Evolutionary conservation across 2,329 filamentous ascomycete genomes (phyloP), one percentile per base, ranked within the genome.

Genomic region (Colletotrichum endophyticum): DNA sequence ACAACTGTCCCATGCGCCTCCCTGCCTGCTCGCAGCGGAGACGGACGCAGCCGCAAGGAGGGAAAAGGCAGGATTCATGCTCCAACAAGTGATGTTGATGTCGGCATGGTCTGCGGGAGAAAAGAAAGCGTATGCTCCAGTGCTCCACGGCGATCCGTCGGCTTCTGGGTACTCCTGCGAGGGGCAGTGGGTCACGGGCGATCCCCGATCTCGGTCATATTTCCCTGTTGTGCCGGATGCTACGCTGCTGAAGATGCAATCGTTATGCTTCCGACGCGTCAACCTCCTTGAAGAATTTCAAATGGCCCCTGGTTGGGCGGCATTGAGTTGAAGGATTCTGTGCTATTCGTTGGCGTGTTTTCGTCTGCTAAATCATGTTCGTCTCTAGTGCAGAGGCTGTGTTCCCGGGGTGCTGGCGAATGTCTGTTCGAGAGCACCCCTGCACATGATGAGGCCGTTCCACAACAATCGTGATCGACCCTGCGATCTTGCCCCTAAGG

Each of bases 401-500:
- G 80, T 81, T 4, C 82, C 84, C 49, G 81, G 79, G 11, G 82
- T 84, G 49, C 81, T 80, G 30, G 80, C 81, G 64, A 93, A 89
- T 1, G 91, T 90, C 79, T 89, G 84, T 79, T 93, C 91, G 76
- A 94, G 84, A 62, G 93, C 89, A 3, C 79, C 0, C 91, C 91
- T 53, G n/a, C 44, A 22, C 44, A 22, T 87, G 83, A 22, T 88
- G 83, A 61, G 92, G 81, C 81, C 91, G 85, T 63, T 87, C 84
- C 32, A 85, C 85, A 0, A 88, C 88, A 11, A 92, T 88, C 0
- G 90, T 92, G 56, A 93, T 89, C 0, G 92, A 91, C 28, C 91
- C 91, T 7, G 91, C 91, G 67, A 93, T 88, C 13, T 91, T 87
- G 6, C 91, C 91, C 0, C 89, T 87, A 80, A 92, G 91, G 63